Evolutionary conservation across 2,329 filamentous ascomycete species (phyloP), one percentile per base, ranked within the genome.

Genomic region (Diplodia mutila): DNA sequence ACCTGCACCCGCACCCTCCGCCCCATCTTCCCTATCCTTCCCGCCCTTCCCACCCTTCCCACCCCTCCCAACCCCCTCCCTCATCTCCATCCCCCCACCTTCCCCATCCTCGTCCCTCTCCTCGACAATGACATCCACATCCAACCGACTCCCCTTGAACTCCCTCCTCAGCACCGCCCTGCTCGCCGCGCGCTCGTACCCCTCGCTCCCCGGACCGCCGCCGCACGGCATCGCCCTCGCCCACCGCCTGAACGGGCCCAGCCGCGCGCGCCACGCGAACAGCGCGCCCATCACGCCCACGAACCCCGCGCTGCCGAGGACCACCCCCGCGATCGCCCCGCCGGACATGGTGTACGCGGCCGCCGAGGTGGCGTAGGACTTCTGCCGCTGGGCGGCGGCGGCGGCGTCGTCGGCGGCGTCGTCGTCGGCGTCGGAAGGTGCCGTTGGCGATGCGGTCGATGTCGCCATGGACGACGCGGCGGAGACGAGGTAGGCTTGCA

Each of bases 401-500:
- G 32, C 32, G 23, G 53, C 25, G 29, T 70, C 68, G 34, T 71
- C 68, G 39, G 71, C 66, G 25, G 32, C 7, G 39, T 2, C 2
- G 32, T 11, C 9, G 32, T 11, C 29, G 4, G 4, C 29, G 29
- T 32, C 29, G 29, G 29, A 8, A n/a, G n/a, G n/a, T 29, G 29
- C 5, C 12, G 34, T 1, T 37, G 34, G 1, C 12, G 34, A 11
- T 18, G 37, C 14, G 37, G 11, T n/a, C 14, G 37, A n/a, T 16
- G 16, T 42, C 1, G 39, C 39, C 4, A 34, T 23, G 54, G 54
- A 34, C 4, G 21, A 34, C 1, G 34, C 32, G 23, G 54, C 54
- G n/a, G 54, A 5, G 54, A n/a, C 71, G 53, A 83, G 75, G 69
- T 79, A 78, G 51, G 75, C 79, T 75, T 83, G 77, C 57, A 84